phyloP scores from a whole-genome alignment of 768 basidiomycete species.

The Tricholoma matsutake region DNA sequence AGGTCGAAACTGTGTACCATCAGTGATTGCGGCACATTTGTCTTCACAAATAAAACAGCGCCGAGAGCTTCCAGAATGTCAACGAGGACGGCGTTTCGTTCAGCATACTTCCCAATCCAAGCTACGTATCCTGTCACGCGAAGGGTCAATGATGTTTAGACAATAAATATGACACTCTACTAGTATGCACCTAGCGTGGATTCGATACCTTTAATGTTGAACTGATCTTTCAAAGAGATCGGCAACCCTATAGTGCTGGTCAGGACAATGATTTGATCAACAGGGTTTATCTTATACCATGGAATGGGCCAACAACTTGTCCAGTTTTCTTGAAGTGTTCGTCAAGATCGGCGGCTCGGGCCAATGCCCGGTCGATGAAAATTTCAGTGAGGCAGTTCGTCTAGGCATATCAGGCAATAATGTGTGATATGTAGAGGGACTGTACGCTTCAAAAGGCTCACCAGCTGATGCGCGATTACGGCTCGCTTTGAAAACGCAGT shows the following conservation, averaged over 20 bases:
- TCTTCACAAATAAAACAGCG: constrained; percentile 69
- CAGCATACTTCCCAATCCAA: constrained; percentile 60
- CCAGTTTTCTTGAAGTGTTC: constrained; percentile 59
- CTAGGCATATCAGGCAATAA: constrained; percentile 28
- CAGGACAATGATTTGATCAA: constrained; percentile 1
- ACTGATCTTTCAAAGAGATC: constrained; percentile 72
- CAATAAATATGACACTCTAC: constrained; percentile 1
- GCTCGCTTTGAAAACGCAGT: constrained; percentile 77
- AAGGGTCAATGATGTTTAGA: not conserved
- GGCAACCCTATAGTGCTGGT: constrained; percentile 42
- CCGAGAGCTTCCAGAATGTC: constrained; percentile 66
- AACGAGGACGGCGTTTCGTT: constrained; percentile 58
- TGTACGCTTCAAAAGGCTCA: constrained; percentile 27
- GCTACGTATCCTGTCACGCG: constrained; percentile 61
- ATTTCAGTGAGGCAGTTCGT: constrained; percentile 83
- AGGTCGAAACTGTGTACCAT: constrained; percentile 43
- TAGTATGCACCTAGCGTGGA: constrained; percentile 61
- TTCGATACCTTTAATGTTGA: constrained; percentile 66
- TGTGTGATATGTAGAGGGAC: not conserved
- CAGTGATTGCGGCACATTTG: constrained; percentile 75
- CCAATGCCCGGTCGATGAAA: constrained; percentile 70
- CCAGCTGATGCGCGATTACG: constrained; percentile 75
- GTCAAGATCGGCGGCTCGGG: constrained; percentile 65
- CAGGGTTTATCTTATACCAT: constrained; percentile 39
- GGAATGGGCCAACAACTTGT: constrained; percentile 64